phyloP scores from a whole-genome alignment of 495 filamentous ascomycete species.

The Hypoxylon crocopeplum region DNA sequence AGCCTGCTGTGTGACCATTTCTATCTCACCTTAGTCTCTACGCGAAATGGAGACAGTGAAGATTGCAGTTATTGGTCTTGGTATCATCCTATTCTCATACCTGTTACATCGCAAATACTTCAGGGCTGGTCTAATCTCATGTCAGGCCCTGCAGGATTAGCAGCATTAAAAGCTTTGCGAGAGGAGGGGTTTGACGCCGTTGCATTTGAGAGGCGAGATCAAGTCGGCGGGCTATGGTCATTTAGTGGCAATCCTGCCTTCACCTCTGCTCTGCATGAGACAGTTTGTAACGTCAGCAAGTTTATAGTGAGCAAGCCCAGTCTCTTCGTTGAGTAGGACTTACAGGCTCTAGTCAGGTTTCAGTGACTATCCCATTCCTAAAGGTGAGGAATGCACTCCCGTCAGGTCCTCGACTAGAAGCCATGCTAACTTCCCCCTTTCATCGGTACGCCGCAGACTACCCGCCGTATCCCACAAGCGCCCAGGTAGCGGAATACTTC shows the following conservation, averaged over 20 bases:
- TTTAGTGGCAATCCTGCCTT: slow-evolving; percentile 5
- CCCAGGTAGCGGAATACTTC: slow-evolving; percentile 16
- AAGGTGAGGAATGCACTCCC: neutral
- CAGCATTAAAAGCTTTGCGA: slow-evolving; percentile 23
- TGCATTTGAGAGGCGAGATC: slow-evolving; percentile 30
- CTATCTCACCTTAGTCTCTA: neutral
- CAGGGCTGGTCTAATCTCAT: neutral
- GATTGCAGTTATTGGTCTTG: slow-evolving; percentile 25
- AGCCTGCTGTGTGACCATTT: no score
- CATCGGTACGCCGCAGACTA: neutral
- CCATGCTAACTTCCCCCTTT: neutral
- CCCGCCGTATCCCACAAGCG: slow-evolving; percentile 11
- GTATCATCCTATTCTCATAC: slow-evolving; percentile 1
- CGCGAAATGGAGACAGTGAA: slow-evolving; percentile 10
- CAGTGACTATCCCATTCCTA: slow-evolving; percentile 19
- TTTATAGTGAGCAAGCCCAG: slow-evolving; percentile 12
- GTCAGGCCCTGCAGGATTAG: slow-evolving; percentile 25
- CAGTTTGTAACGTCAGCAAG: slow-evolving; percentile 26
- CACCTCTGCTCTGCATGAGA: slow-evolving; percentile 23
- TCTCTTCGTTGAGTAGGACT: neutral
- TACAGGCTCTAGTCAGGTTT: slow-evolving; percentile 15
- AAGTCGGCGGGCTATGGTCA: slow-evolving; percentile 33
- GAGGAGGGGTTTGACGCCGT: slow-evolving; percentile 33
- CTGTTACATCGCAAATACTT: neutral
- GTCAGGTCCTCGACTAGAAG: neutral